Percentiles rank a stretch among this genome's conserved stretches.
Evolutionary conservation across 2,329 filamentous ascomycete genomes (phyloP).

Genomic region (Pestalotiopsis sp.): DNA sequence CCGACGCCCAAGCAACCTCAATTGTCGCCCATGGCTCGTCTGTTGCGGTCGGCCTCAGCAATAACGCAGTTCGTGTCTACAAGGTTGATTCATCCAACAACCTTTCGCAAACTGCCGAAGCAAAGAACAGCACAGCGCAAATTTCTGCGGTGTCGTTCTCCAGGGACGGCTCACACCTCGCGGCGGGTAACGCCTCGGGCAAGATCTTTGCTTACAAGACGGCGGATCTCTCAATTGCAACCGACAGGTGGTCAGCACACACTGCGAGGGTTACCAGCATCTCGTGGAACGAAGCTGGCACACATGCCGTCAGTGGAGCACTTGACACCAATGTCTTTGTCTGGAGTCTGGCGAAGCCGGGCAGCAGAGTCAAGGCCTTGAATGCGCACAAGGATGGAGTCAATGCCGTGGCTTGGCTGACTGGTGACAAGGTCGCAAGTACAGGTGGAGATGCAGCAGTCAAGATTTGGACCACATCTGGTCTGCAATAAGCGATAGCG

Average conservation of each 20-base stretch:
- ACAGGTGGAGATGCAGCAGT: slow-evolving; percentile 86
- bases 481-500: slow-evolving; percentile 45
- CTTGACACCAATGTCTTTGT: slow-evolving; percentile 92
- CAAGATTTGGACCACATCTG: slow-evolving; percentile 80
- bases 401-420: slow-evolving; percentile 82
- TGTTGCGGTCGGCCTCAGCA: slow-evolving; percentile 77
- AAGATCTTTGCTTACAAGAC: slow-evolving; percentile 85
- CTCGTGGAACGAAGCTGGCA: slow-evolving; percentile 78
- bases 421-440: slow-evolving; percentile 70
- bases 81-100: slow-evolving; percentile 59
- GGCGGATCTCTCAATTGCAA: slow-evolving; percentile 65
- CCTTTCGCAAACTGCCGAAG: slow-evolving; percentile 56
- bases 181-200: slow-evolving; percentile 80
- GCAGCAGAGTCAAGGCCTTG: slow-evolving; percentile 78
- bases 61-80: slow-evolving; percentile 79
- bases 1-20: slow-evolving; percentile 65
- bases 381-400: slow-evolving; percentile 98
- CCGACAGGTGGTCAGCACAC: slow-evolving; percentile 71
- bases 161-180: slow-evolving; percentile 73
- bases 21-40: slow-evolving; percentile 70
- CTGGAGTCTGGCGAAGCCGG: slow-evolving; percentile 85
- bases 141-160: slow-evolving; percentile 88
- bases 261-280: slow-evolving; percentile 61
- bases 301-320: slow-evolving; percentile 80
- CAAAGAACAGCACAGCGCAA: slow-evolving; percentile 70